Conservation (phyloP, 2,329 filamentous ascomycete genomes). For the Alternaria novae-zelandiae region DNA sequence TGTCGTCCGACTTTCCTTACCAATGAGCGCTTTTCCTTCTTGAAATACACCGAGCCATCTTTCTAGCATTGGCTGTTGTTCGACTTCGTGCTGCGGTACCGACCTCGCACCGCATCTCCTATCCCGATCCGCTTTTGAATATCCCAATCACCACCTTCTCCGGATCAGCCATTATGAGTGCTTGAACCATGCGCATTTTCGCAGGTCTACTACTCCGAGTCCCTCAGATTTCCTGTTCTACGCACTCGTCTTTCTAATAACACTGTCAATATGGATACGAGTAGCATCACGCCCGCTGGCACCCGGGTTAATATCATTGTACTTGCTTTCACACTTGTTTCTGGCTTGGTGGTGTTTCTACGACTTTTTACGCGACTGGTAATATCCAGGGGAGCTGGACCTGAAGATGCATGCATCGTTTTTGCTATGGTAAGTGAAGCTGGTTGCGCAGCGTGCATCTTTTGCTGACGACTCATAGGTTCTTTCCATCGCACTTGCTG, state of each 20-base stretch:
- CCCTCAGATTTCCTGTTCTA: slow-evolving; percentile 9
- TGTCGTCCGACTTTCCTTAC: neutral
- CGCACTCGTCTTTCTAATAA: neutral
- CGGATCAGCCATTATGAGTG: neutral
- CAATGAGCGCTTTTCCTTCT: slow-evolving; percentile 1
- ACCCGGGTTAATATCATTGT: slow-evolving; percentile 40
- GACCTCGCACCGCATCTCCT: neutral
- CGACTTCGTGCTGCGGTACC: neutral
- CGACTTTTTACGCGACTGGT: slow-evolving; percentile 39
- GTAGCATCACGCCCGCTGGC: slow-evolving; percentile 35
- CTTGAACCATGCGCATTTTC: slow-evolving; percentile 4
- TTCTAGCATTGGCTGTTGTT: neutral
- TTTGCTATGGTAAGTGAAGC: slow-evolving; percentile 39
- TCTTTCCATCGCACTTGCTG: slow-evolving; percentile 35
- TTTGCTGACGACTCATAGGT: slow-evolving; percentile 22
- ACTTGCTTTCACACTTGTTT: slow-evolving; percentile 40
- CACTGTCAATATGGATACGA: slow-evolving; percentile 3
- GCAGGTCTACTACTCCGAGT: neutral
- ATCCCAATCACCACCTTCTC: neutral
- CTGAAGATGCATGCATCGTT: slow-evolving; percentile 40
- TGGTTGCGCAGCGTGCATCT: neutral
- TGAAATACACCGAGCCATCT: slow-evolving; percentile 1
- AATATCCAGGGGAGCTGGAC: slow-evolving; percentile 31
- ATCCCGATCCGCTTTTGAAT: neutral
- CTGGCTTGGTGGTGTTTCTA: slow-evolving; percentile 37